Conservation (phyloP, 2,329 filamentous ascomycete genomes). For the Xylaria sp. region DNA sequence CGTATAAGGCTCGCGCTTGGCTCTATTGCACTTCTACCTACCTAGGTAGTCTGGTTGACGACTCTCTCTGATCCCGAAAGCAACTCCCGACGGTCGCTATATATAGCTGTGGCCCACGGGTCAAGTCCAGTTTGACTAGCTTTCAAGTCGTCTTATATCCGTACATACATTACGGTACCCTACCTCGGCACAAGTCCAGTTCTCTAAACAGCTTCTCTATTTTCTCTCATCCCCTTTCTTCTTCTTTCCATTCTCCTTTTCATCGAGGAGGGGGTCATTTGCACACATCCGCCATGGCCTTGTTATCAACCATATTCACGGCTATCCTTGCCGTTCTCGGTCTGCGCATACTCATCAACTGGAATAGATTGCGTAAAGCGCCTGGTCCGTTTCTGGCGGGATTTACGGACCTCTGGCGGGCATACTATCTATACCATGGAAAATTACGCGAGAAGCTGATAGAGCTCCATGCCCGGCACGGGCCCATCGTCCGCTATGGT, state of each 20-base stretch:
- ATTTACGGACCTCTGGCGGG: slow-evolving; percentile 25
- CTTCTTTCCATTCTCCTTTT: background rate
- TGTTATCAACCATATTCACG: slow-evolving; percentile 8
- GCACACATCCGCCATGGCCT: slow-evolving; percentile 10
- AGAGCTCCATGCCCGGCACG: slow-evolving; percentile 21
- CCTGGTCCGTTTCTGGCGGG: slow-evolving; percentile 24
- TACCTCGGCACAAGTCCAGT: too few relatives aligned
- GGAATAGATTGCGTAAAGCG: slow-evolving; percentile 23
- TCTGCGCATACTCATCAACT: slow-evolving; percentile 18
- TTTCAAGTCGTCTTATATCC: too few relatives aligned
- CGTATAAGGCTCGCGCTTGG: too few relatives aligned
- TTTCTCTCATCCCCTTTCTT: background rate
- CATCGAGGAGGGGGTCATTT: background rate
- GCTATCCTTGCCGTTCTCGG: slow-evolving; percentile 11
- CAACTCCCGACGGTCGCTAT: too few relatives aligned
- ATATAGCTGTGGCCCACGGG: too few relatives aligned
- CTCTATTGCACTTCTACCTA: too few relatives aligned
- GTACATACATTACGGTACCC: too few relatives aligned
- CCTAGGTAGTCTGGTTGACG: too few relatives aligned
- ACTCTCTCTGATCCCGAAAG: too few relatives aligned
- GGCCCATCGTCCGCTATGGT: slow-evolving; percentile 26
- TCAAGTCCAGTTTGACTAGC: too few relatives aligned
- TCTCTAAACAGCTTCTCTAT: background rate
- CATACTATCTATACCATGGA: slow-evolving; percentile 26
- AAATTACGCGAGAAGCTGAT: slow-evolving; percentile 22